Evolutionary conservation across 192 early-diverging fungal genomes (phyloP).

Genomic region (Rhizophagus clarus): DNA sequence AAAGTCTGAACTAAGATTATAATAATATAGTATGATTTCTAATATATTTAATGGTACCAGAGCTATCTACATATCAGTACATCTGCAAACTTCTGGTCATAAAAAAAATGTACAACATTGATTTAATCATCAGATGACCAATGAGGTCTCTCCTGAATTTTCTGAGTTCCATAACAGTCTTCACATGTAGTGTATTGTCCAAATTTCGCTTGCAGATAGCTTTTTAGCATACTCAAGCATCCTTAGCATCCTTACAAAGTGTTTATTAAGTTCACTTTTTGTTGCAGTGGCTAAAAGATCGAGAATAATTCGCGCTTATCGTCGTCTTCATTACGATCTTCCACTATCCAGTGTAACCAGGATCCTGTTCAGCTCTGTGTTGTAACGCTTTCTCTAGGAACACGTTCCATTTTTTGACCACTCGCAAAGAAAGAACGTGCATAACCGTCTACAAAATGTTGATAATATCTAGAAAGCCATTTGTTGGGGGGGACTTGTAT

Average conservation of each 20-base stretch:
- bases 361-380: conserved; percentile 38
- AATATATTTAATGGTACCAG: neutral
- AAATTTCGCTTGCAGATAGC: conserved; percentile 9
- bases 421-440: neutral
- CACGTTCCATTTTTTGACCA: conserved; percentile 1
- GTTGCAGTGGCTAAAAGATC: conserved; percentile 36
- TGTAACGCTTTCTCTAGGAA: conserved; percentile 38
- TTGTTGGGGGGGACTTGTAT: conserved; percentile 13
- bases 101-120: conserved; percentile 33
- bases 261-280: conserved; percentile 16
- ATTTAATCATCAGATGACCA: conserved; percentile 20
- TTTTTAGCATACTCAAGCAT: conserved; percentile 29
- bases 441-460: neutral
- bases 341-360: conserved; percentile 32
- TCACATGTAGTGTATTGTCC: conserved; percentile 36
- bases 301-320: conserved; percentile 21
- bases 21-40: neutral
- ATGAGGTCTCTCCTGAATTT: neutral
- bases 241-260: conserved; percentile 22
- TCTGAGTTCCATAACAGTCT: conserved; percentile 17
- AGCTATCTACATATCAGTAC: conserved; percentile 31
- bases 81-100: conserved; percentile 22
- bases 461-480: conserved; percentile 12
- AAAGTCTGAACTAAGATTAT: no score
- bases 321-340: conserved; percentile 32